Evolutionary conservation across 805 yeast species (phyloP), one percentile per base, ranked within the genome.

Genomic region (Metahyphopichia silvanorum): DNA sequence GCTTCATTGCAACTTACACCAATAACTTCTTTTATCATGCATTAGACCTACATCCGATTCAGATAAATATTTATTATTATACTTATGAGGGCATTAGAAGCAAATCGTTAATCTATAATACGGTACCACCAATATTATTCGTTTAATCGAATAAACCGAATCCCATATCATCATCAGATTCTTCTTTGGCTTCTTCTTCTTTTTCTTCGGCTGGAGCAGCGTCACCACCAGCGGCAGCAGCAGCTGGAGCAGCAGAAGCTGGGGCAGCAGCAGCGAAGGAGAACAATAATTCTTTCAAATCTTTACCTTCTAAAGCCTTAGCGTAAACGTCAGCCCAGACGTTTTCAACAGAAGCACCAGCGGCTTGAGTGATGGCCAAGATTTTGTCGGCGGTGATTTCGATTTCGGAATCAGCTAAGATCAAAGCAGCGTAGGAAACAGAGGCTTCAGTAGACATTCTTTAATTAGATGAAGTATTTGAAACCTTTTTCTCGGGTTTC

Each of bases 381-480:
- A 86, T 74, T 77, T 86, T 86, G 68, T 84, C 91, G 53, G 93
- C 42, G 49, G 95, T 77, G 80, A 93, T 79, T 71, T 89, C 96
- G 63, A 87, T 74, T 62, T 87, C 96, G 61, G 97, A 86, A 66
- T 91, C 98, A 53, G 97, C 96, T 71, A 91, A 79, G 76, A 91
- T 88, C 71, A 91, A 82, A 64, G 98, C 96, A 69, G 98, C 98
- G 85, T 87, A 88, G 57, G 96, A 85, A 65, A 87, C 86, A 65
- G 91, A 81, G 62, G 95, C 79, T 79, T 88, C 95, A 59, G 77
- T 61, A 69, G 95, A 84, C 95, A 86, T 86, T 67, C 54, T 15
- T 25, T 25, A n/a, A 4, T 8, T 23, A n/a, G 11, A 6, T 6
- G 4, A n/a, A n/a, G n/a, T n/a, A n/a, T n/a, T n/a, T n/a, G n/a